phyloP scores from a whole-genome alignment of 164 flowering plant genomes.

The Stephania cephalantha region DNA sequence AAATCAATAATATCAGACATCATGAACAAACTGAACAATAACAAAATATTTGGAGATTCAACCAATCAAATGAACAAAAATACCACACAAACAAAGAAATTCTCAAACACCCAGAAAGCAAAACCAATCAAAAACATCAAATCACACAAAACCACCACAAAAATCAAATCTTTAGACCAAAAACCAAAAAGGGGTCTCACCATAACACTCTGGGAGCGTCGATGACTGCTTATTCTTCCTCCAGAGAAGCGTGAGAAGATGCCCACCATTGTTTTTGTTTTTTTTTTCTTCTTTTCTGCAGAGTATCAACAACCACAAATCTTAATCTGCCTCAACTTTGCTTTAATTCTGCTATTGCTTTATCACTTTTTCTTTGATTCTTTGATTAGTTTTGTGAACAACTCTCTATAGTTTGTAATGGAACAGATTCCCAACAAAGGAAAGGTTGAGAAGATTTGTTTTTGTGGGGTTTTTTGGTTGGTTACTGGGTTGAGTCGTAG shows the following conservation, averaged over 20 bases:
- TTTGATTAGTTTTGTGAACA: not conserved
- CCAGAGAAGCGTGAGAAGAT: conserved; percentile 69
- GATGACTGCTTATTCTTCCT: conserved; percentile 34
- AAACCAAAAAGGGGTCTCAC: conserved; percentile 28
- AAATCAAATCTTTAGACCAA: not conserved
- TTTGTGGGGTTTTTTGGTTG: no score
- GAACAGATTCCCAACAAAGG: no score
- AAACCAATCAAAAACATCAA: conserved; percentile 1
- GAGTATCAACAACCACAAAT: not conserved
- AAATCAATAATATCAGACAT: not conserved
- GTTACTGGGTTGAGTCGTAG: not conserved
- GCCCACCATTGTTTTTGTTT: conserved; percentile 60
- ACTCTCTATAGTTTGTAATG: not conserved
- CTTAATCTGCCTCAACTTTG: not conserved
- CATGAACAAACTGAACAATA: not conserved
- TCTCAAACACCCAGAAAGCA: conserved; percentile 6
- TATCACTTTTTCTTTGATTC: not conserved
- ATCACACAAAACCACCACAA: not conserved
- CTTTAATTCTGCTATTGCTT: not conserved
- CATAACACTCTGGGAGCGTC: conserved; percentile 70
- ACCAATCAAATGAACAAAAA: conserved; percentile 1
- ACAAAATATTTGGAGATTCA: not conserved
- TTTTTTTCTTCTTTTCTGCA: not conserved
- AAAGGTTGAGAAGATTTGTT: no score
- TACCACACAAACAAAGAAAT: conserved; percentile 4